A percentile compares a stretch with the other conserved stretches of the same genome.
Conservation (phyloP, 495 filamentous ascomycete genomes). For the Podospora tetraspora region DNA sequence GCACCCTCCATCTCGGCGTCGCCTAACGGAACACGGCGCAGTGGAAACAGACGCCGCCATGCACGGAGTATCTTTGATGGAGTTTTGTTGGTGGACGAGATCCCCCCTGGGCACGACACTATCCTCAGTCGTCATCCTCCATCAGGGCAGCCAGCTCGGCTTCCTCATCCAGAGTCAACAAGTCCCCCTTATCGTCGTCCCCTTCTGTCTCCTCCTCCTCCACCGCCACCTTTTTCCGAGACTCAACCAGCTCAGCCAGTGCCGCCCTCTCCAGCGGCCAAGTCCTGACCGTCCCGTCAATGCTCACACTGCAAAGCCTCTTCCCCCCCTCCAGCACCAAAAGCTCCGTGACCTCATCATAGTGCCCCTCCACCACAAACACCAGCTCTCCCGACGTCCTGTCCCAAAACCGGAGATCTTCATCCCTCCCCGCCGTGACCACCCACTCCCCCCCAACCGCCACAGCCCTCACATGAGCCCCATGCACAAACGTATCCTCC, state of each 20-base stretch:
- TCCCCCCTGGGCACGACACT: neutral
- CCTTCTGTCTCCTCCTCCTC: slow-evolving; percentile 32
- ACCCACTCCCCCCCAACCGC: slow-evolving; percentile 70
- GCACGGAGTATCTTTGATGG: neutral
- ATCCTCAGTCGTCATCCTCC: slow-evolving; percentile 55
- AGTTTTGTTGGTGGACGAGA: neutral
- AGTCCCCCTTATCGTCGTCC: slow-evolving; percentile 22
- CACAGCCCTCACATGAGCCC: slow-evolving; percentile 84
- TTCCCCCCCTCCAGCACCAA: slow-evolving; percentile 50
- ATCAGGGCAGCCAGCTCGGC: slow-evolving; percentile 82
- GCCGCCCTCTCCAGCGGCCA: slow-evolving; percentile 68
- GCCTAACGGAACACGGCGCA: neutral
- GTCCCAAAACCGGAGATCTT: slow-evolving; percentile 90
- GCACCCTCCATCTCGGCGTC: neutral
- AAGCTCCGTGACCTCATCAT: slow-evolving; percentile 83
- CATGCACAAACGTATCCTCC: slow-evolving; percentile 69
- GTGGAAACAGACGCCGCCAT: neutral
- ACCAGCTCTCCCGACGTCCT: slow-evolving; percentile 63
- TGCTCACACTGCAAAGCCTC: slow-evolving; percentile 68
- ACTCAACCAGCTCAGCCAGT: slow-evolving; percentile 54
- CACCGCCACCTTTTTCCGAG: slow-evolving; percentile 42
- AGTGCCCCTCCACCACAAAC: slow-evolving; percentile 78
- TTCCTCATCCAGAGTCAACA: slow-evolving; percentile 78
- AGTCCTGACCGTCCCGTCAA: slow-evolving; percentile 79
- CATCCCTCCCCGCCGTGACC: slow-evolving; percentile 85